Evolutionary conservation across 2,329 filamentous ascomycete genomes (phyloP).

Genomic region (Sarocladiaceae sp.): DNA sequence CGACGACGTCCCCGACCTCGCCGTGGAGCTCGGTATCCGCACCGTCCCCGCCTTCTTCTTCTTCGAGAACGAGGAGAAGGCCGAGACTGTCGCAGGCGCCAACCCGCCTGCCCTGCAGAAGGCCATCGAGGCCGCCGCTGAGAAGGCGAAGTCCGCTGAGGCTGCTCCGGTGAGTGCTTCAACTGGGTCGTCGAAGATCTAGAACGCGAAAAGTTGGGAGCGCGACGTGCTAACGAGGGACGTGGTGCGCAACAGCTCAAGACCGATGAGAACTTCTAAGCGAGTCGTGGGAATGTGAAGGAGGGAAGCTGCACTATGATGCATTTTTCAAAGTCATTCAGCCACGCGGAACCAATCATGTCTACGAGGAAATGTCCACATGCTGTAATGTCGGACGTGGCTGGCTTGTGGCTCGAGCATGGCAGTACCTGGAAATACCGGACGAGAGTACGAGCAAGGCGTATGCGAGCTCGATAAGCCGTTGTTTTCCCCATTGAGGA

Average conservation of each 20-base stretch:
- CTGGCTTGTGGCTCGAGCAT: no score
- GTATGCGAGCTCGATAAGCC: no score
- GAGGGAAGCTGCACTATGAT: constrained; percentile 1
- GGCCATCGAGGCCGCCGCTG: constrained; percentile 17
- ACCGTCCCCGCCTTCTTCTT: constrained; percentile 56
- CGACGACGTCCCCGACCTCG: constrained; percentile 45
- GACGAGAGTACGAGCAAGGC: no score
- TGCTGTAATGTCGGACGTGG: no score
- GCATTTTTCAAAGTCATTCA: no score
- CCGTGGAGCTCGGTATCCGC: constrained; percentile 42
- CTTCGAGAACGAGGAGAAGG: constrained; percentile 47
- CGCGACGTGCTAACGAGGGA: no score
- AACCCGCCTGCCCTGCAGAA: constrained; percentile 27
- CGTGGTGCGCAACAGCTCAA: no score
- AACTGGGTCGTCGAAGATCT: constrained; percentile 2
- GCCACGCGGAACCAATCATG: no score
- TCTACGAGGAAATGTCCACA: no score
- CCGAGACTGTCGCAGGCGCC: constrained; percentile 36
- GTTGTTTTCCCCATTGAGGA: no score
- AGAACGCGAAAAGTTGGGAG: not conserved
- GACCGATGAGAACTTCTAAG: constrained; percentile 11
- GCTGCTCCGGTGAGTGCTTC: not conserved
- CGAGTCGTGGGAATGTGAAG: no score
- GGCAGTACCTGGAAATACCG: no score
- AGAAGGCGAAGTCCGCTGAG: constrained; percentile 16